Base-by-base conservation (phyloP, 2,329 filamentous ascomycete species). In the Apiospora aurea region DNA sequence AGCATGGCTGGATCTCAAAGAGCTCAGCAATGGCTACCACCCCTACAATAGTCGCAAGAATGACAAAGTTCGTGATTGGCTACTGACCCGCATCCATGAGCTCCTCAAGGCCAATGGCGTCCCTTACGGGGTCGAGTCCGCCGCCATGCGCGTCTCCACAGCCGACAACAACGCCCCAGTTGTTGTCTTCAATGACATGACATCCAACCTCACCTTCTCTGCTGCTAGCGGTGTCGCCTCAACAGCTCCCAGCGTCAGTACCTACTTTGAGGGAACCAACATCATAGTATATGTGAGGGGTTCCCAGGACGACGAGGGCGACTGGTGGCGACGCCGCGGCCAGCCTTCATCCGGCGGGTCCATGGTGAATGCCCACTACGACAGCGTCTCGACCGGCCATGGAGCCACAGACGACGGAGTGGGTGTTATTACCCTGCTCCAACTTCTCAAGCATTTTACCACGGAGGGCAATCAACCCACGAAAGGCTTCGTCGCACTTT, bases 341-440 rank as follows among this genome's bases (percentile, higher is more conserved):
- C 66, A 57, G 18, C 69, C 29, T 21, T 26, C 70, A 2, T 24
- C 41, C 21, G 70, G 61, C 46, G 70, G 70, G 18, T 46, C 57
- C 2, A n/a, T 71, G 61, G 61, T 71, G 61, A 71, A 67, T 53
- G 26, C 49, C 71, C 38, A 72, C 64, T 75, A 75, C 10, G 29
- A 78, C 70, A 95, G 92, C 73, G 95, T 97, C 6, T 93, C 94
- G 14, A 96, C 94, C 2, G 95, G 94, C 0, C 97, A 91, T 76
- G 95, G 95, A 64, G 94, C 95, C 14, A 98, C 95, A 2, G 95
- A 98, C 78, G 93, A 97, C 80, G 95, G 95, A 11, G 90, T 97
- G 69, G 94, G 94, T 34, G 93, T 97, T n/a, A 90, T 97, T 16
- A 92, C 92, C 0, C 85, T 95, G 64, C 86, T 98, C 61, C 95